Evolutionary conservation across 2,329 filamentous ascomycete species (phyloP), one percentile per base, ranked within the genome.

Genomic region (Penicillium italicum): DNA sequence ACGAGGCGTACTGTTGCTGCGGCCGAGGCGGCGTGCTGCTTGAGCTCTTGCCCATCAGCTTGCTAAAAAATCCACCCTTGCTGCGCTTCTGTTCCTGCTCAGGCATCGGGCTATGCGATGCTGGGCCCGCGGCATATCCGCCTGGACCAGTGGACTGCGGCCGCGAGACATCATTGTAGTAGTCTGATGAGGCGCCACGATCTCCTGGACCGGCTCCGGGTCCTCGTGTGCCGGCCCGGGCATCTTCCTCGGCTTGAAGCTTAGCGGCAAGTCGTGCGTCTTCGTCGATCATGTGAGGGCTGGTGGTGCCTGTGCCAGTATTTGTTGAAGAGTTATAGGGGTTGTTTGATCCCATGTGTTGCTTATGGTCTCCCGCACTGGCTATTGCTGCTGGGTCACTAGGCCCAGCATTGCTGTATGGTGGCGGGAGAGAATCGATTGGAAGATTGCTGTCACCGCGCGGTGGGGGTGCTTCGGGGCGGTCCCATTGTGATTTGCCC

Each of bases 401-500:
- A 26, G 78, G 66, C 38, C 79, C 76, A 24, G 79, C 76, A 12
- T 81, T 76, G 74, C 92, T 91, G 36, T 85, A 88, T 5, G 79
- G 73, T 12, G 86, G 77, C 1, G 78, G 70, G 42, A 72, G 64
- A 36, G 73, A 69, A 45, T 71, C 66, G 52, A 74, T 73, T 8
- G 80, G 74, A 16, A 82, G 79, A 62, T 62, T 59, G 41, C 47
- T 41, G 28, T 58, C 38, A 55, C 61, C 47, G 43, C 55, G 33
- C 18, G 83, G 82, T 50, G 85, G 85, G 41, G 89, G 86, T 50
- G 81, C 81, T 36, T 85, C 90, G 18, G 91, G 91, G 64, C 85
- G 87, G 5, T 96, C 89, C 92, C 92, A 97, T 81, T 93, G 89
- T 5, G 92, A 96, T 70, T 88, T 82, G 68, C 94, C 94, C 62